Percentiles rank a stretch among this genome's conserved stretches.
phyloP scores from a whole-genome alignment of 1,284 basidiomycete genomes.

The Quambalaria eucalypti region DNA sequence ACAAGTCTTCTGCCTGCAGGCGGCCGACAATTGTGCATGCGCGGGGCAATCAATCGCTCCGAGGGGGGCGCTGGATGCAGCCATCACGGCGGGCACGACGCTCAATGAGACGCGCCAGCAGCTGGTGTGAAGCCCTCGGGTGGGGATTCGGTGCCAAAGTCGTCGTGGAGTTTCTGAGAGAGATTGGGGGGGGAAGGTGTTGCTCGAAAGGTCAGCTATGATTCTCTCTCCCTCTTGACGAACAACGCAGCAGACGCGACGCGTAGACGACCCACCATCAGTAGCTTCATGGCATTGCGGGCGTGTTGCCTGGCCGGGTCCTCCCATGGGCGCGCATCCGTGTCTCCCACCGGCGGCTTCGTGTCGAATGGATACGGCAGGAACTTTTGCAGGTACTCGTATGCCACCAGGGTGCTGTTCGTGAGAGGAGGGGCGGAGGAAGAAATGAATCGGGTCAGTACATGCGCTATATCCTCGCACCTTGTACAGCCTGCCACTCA shows the following conservation, averaged over 20 bases:
- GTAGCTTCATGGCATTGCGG: slow-evolving; percentile 8
- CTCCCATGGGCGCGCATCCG: slow-evolving; percentile 11
- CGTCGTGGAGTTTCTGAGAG: slow-evolving; percentile 12
- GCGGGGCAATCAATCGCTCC: too few species aligned
- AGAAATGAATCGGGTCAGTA: too few species aligned
- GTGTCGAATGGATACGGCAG: slow-evolving; percentile 19
- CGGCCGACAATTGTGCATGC: too few species aligned
- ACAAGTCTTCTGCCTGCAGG: too few species aligned
- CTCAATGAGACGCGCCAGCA: too few species aligned
- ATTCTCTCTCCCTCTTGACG: too few species aligned
- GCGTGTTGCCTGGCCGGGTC: slow-evolving; percentile 17
- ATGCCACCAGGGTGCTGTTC: slow-evolving; percentile 83
- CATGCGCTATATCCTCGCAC: too few species aligned
- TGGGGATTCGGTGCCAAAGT: slow-evolving; percentile 12
- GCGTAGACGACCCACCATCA: neutral
- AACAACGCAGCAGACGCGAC: neutral
- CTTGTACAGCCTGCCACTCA: too few species aligned
- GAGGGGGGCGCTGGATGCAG: too few species aligned
- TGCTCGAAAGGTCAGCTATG: neutral
- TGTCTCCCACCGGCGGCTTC: slow-evolving; percentile 1
- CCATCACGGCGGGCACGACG: too few species aligned
- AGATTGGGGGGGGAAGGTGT: neutral
- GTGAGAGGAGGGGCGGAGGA: too few species aligned
- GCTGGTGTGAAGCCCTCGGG: slow-evolving; percentile 7
- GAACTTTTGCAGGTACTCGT: slow-evolving; percentile 59